Conservation (phyloP, 1,284 basidiomycete species). For the Flammula alnicola region DNA sequence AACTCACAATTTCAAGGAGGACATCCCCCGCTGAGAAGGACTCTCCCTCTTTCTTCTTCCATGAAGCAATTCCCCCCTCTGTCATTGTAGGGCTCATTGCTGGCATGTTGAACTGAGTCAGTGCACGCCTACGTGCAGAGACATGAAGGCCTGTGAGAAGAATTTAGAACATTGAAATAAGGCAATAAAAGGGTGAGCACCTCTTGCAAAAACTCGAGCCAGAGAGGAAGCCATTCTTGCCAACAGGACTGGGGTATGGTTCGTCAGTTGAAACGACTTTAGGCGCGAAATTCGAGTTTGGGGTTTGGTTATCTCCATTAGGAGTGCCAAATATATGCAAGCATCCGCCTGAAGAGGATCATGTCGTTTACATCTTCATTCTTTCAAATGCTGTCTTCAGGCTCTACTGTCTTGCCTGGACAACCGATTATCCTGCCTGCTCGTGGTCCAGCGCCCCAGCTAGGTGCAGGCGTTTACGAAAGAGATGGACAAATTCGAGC, state of each 20-base stretch:
- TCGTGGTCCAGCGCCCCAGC: constrained; percentile 59
- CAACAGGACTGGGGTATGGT: constrained; percentile 13
- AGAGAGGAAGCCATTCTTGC: constrained; percentile 56
- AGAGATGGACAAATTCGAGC: constrained; percentile 71
- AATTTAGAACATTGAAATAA: constrained; percentile 9
- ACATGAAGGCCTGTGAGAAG: constrained; percentile 73
- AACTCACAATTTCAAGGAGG: constrained; percentile 86
- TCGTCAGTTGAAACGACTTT: constrained; percentile 16
- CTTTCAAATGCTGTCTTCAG: constrained; percentile 37
- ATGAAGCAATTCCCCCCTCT: constrained; percentile 95
- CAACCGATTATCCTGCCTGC: constrained; percentile 73
- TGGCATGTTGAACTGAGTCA: constrained; percentile 95
- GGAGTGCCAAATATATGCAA: constrained; percentile 33
- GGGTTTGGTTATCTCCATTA: constrained; percentile 19
- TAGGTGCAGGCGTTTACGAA: constrained; percentile 75
- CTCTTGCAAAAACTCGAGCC: constrained; percentile 70
- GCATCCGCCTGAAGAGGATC: constrained; percentile 2
- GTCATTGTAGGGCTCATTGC: constrained; percentile 99
- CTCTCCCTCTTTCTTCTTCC: constrained; percentile 98
- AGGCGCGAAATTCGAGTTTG: constrained; percentile 18
- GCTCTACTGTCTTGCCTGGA: constrained; percentile 71
- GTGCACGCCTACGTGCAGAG: constrained; percentile 77
- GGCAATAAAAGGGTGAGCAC: constrained; percentile 40
- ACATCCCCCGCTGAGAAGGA: constrained; percentile 91
- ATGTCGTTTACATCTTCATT: neutral